Evolutionary conservation across 225 moss, liverwort and hornwort genomes (phyloP).

Genomic region (Rhytidiadelphus loreus): DNA sequence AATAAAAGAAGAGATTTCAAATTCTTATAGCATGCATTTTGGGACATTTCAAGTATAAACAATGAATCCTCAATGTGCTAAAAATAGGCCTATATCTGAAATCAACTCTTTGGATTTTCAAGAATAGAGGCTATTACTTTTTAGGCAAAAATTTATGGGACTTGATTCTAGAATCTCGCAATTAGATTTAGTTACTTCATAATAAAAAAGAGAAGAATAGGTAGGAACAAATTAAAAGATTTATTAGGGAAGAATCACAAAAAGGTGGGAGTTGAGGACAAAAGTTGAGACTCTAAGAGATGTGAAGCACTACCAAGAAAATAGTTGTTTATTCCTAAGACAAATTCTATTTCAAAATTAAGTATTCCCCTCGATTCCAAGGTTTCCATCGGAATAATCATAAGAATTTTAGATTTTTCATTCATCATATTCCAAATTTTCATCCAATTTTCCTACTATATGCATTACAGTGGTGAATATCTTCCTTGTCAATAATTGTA

Average conservation of each 20-base stretch:
- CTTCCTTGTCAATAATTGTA: not conserved
- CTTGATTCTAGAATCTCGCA: not conserved
- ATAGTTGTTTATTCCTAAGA: accelerated
- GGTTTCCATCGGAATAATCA: accelerated
- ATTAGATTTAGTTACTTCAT: not conserved
- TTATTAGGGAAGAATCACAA: accelerated
- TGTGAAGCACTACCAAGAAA: accelerated
- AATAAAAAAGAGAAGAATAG: too few species aligned
- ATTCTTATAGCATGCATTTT: not conserved
- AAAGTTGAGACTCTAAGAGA: accelerated
- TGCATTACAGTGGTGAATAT: accelerated
- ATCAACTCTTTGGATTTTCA: not conserved
- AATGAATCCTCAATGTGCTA: accelerated
- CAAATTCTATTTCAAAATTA: not conserved
- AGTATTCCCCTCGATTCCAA: accelerated
- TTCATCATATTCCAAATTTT: not conserved
- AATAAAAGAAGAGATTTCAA: not conserved
- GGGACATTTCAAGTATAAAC: accelerated
- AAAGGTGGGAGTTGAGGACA: accelerated
- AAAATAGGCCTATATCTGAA: not conserved
- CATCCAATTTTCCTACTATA: not conserved
- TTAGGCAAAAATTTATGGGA: not conserved
- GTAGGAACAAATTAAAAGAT: too few species aligned
- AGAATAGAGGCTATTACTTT: not conserved
- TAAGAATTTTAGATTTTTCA: not conserved